Percentiles rank a stretch among this genome's conserved stretches.
Conservation (phyloP, 768 basidiomycete genomes). For the Porphyrellus cyaneotinctus region DNA sequence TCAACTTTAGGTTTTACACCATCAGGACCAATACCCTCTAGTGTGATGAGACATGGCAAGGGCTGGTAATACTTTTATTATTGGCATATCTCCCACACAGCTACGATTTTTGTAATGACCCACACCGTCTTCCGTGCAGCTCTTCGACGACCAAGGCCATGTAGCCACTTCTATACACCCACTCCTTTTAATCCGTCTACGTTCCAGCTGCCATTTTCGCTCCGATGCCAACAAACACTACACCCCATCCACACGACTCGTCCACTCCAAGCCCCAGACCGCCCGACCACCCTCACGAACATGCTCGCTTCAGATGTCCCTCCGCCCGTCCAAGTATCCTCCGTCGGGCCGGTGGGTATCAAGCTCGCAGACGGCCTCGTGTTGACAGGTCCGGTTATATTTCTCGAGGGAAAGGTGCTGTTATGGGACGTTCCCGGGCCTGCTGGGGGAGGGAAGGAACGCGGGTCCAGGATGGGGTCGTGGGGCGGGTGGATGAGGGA, state of each 20-base stretch:
- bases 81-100: no score
- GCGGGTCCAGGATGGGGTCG: constrained; percentile 24
- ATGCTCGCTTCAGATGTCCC: constrained; percentile 67
- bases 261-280: constrained; percentile 9
- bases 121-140: constrained; percentile 1
- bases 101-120: no score
- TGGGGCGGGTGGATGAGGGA: constrained; percentile 73
- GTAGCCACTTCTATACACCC: background rate
- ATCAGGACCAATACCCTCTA: no score
- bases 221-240: background rate
- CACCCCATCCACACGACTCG: constrained; percentile 17
- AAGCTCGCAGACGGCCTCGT: constrained; percentile 75
- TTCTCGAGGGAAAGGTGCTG: constrained; percentile 82
- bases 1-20: no score
- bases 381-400: constrained; percentile 73
- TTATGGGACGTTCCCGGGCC: constrained; percentile 77
- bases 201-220: background rate
- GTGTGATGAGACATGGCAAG: no score
- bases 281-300: constrained; percentile 50
- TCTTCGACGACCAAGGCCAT: constrained; percentile 1
- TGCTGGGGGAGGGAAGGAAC: background rate
- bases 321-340: constrained; percentile 68
- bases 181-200: background rate
- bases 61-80: no score
- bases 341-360: constrained; percentile 60